A percentile compares a stretch with the other conserved stretches of the same genome.
phyloP scores from a whole-genome alignment of 345 rosid species.

The Salix brachista region DNA sequence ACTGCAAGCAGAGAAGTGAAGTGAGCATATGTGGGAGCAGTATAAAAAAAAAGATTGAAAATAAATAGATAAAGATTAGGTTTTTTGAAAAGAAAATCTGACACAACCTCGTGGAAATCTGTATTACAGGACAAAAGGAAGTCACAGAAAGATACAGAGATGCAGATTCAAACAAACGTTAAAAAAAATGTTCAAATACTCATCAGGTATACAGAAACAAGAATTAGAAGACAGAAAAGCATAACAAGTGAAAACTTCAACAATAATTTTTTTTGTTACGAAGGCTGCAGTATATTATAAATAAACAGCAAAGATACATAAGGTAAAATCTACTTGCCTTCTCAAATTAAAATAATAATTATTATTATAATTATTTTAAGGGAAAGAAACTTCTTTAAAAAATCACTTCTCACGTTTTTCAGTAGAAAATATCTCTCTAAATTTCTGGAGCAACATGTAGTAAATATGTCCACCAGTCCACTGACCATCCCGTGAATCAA shows the following conservation, averaged over 20 bases:
- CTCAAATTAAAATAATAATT: constrained; percentile 23
- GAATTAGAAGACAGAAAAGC: constrained; percentile 21
- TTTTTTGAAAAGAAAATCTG: constrained; percentile 47
- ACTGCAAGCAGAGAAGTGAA: constrained; percentile 41
- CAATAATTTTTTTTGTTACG: background rate
- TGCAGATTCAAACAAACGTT: background rate
- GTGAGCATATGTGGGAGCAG: constrained; percentile 21
- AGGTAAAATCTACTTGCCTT: constrained; percentile 16
- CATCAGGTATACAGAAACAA: constrained; percentile 13
- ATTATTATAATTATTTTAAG: constrained; percentile 8
- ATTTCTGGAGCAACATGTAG: constrained; percentile 40
- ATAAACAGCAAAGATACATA: background rate
- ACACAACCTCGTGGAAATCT: constrained; percentile 85
- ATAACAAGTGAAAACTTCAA: background rate
- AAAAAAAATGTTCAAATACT: constrained; percentile 4
- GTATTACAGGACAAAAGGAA: constrained; percentile 72
- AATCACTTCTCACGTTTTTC: constrained; percentile 8
- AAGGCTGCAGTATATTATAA: background rate
- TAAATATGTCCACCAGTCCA: constrained; percentile 6
- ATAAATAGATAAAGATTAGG: constrained; percentile 15
- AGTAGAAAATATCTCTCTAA: constrained; percentile 6
- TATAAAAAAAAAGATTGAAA: constrained; percentile 13
- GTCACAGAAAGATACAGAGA: constrained; percentile 41
- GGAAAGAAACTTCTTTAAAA: background rate
- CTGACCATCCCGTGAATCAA: constrained; percentile 12